phyloP scores from a whole-genome alignment of 495 filamentous ascomycete species.

The Evansstolkia leycettana region DNA sequence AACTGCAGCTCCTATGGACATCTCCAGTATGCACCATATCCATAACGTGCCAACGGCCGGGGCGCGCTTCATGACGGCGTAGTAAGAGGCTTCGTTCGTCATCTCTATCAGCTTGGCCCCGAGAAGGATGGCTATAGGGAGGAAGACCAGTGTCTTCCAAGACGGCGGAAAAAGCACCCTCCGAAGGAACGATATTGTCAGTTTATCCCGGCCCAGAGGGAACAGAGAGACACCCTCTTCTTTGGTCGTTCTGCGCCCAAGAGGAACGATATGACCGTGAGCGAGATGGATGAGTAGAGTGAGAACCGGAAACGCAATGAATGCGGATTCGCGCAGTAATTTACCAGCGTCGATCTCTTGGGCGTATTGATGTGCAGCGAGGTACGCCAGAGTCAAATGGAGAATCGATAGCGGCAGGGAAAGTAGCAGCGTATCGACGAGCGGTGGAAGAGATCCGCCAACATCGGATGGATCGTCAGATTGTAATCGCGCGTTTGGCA shows the following conservation, averaged over 20 bases:
- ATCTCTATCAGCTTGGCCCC: conserved; percentile 73
- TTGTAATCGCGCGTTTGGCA: background rate
- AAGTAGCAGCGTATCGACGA: conserved; percentile 37
- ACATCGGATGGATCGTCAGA: conserved; percentile 4
- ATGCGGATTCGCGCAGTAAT: conserved; percentile 34
- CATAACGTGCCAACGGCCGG: conserved; percentile 83
- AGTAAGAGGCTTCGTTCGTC: conserved; percentile 67
- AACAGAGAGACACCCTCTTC: conserved; percentile 14
- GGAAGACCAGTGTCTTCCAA: conserved; percentile 20
- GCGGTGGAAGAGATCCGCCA: conserved; percentile 21
- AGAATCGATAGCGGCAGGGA: conserved; percentile 62
- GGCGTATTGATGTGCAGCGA: conserved; percentile 87
- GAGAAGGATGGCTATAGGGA: conserved; percentile 44
- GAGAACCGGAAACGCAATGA: conserved; percentile 27
- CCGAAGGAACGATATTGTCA: conserved; percentile 18
- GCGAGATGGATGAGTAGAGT: conserved; percentile 31
- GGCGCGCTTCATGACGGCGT: conserved; percentile 83
- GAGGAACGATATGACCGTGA: conserved; percentile 32
- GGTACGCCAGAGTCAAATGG: conserved; percentile 76
- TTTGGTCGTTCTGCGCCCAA: conserved; percentile 7
- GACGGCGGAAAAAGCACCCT: conserved; percentile 24
- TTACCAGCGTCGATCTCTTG: conserved; percentile 47
- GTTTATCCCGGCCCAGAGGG: conserved; percentile 18
- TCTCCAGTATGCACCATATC: conserved; percentile 88
- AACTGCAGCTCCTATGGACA: conserved; percentile 56